These are phyloP conservation scores for Blepharisma stoltei DNA, from an alignment of 73 alveolate species.

Conservation along the genomic window DNA sequence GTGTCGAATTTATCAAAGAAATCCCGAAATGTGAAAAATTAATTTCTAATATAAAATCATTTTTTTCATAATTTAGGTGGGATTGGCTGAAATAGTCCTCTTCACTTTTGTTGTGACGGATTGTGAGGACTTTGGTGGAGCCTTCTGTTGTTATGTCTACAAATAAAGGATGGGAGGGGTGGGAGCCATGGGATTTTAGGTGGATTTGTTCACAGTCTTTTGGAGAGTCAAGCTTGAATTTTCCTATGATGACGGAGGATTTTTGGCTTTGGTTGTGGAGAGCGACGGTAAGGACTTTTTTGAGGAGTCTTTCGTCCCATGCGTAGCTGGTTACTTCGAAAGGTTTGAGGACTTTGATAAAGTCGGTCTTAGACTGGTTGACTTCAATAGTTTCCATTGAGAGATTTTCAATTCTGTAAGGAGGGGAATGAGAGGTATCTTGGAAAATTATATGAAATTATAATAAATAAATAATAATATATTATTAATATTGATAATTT, in stretches of 20 bases:
- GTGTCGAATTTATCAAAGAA: not conserved
- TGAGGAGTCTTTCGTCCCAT: constrained; percentile 22
- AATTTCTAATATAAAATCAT: not conserved
- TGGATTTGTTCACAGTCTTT: not conserved
- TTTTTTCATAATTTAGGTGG: not conserved
- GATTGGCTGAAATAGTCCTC: not conserved
- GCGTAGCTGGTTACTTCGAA: constrained; percentile 23
- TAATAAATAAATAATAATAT: too few relatives aligned
- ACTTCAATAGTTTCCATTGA: constrained; percentile 28
- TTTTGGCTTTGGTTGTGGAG: not conserved
- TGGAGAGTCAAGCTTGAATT: not conserved
- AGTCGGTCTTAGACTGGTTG: not conserved
- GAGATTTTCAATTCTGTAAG: constrained; percentile 28
- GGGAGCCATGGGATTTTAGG: constrained; percentile 21
- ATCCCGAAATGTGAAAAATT: not conserved
- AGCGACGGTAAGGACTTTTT: constrained; percentile 15
- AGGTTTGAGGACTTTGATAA: constrained; percentile 23
- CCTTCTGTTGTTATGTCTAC: constrained; percentile 13
- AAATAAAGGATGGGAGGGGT: constrained; percentile 12
- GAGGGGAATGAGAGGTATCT: constrained; percentile 31
- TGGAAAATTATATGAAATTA: constrained; percentile 20
- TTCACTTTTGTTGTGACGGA: not conserved
- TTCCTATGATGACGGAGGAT: constrained; percentile 5
- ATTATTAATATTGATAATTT: too few relatives aligned
- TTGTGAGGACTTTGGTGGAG: constrained; percentile 3